Base-by-base conservation (phyloP, 345 rosid species). In the Salix purpurea region DNA sequence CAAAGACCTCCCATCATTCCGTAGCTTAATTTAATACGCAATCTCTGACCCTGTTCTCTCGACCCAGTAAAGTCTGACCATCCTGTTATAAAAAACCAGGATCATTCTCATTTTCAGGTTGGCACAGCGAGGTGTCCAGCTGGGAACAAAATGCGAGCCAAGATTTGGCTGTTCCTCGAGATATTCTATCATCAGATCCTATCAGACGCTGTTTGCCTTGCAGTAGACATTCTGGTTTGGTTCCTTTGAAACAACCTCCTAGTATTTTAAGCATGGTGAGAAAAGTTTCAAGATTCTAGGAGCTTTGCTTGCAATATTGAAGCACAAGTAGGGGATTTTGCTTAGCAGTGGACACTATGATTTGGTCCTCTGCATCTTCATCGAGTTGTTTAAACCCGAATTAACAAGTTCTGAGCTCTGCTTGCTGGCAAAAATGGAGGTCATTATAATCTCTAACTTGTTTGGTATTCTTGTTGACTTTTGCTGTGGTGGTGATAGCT, bases 1-100 rank as follows among this genome's bases (percentile, higher is more conserved):
- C 36, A 26, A 60, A 62, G 23, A 77, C 66, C 75, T 75, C 37
- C 44, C 44, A 83, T 77, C 28, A 80, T 83, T 77, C 73, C 50
- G n/a, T 75, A 5, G 26, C 26, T 40, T n/a, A 18, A 19, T 67
- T 37, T 74, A 28, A 16, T 23, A 75, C 34, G 4, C 19, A 30
- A 36, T 39, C 65, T 61, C 3, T 19, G 23, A 52, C n/a, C 58
- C 58, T 52, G 58, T 19, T 52, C 58, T 52, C 2, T 19, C 58
- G 7, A 52, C 7, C 58, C n/a, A 18, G 6, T 6, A 19, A 52
- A 6, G 58, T 7, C n/a, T 23, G 54, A 3, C 2, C 28, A 30
- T 71, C 11, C 5, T 52, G 42, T 48, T 21, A 71, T 32, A 32
- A 19, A 7, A 52, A 6, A 2, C n/a, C 58, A 19, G 7, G 23